Conservation (phyloP, 768 basidiomycete species). For the Podaxis sp. region DNA sequence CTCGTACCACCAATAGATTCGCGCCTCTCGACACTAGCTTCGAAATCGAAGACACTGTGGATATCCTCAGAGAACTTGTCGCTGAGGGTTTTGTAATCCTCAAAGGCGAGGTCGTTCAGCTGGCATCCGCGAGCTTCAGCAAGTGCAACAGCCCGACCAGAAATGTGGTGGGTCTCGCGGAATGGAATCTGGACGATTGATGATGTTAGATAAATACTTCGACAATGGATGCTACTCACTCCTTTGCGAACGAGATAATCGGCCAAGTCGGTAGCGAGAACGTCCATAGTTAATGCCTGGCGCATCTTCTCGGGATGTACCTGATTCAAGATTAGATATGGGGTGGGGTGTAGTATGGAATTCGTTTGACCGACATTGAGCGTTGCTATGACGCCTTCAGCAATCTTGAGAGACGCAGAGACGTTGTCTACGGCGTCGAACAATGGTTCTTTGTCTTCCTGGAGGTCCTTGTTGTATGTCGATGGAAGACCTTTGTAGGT, state of each 20-base stretch:
- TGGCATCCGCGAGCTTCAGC: slow-evolving; percentile 83
- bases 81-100: slow-evolving; percentile 77
- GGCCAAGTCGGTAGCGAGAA: slow-evolving; percentile 97
- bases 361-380: slow-evolving; percentile 58
- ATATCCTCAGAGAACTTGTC: slow-evolving; percentile 83
- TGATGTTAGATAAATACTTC: background rate
- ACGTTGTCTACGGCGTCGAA: slow-evolving; percentile 93
- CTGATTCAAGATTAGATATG: slow-evolving; percentile 35
- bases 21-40: slow-evolving; percentile 90
- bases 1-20: slow-evolving; percentile 92
- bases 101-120: slow-evolving; percentile 74
- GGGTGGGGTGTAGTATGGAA: background rate
- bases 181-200: slow-evolving; percentile 75
- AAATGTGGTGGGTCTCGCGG: slow-evolving; percentile 98
- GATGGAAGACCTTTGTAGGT: slow-evolving; percentile 96
- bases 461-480: slow-evolving; percentile 99
- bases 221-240: slow-evolving; percentile 45
- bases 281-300: slow-evolving; percentile 90
- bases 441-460: slow-evolving; percentile 97
- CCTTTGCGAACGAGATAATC: slow-evolving; percentile 99
- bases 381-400: slow-evolving; percentile 92
- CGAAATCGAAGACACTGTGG: slow-evolving; percentile 86
- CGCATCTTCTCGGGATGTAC: slow-evolving; percentile 90
- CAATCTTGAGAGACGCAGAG: slow-evolving; percentile 86
- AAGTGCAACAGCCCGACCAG: slow-evolving; percentile 92